These are phyloP conservation scores for Gossypium aridum DNA, from an alignment of 441 rosid genomes.

Conservation along the genomic window DNA sequence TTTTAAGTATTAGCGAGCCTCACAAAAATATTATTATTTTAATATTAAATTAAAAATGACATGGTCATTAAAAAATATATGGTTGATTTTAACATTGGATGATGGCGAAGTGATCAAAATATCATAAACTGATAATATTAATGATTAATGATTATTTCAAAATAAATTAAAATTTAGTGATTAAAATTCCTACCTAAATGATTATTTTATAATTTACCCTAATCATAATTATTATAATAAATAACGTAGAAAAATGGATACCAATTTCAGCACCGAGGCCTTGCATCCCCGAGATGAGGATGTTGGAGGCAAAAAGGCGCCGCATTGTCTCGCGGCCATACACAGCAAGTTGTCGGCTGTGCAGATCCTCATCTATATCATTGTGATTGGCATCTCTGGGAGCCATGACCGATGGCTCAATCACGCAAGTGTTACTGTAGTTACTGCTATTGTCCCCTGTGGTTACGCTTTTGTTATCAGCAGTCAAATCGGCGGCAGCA, in stretches of 20 bases:
- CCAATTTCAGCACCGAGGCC: slow-evolving; percentile 98
- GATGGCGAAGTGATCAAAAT: too few relatives aligned
- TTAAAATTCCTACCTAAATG: too few relatives aligned
- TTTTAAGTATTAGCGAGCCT: too few relatives aligned
- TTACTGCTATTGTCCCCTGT: slow-evolving; percentile 12
- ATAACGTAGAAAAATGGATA: slow-evolving; percentile 11
- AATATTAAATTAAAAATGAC: too few relatives aligned
- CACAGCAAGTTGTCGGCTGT: slow-evolving; percentile 94
- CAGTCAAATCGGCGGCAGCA: slow-evolving; percentile 22
- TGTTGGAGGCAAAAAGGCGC: slow-evolving; percentile 70
- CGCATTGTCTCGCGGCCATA: slow-evolving; percentile 97
- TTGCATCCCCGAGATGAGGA: slow-evolving; percentile 82
- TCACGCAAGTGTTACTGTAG: slow-evolving; percentile 9
- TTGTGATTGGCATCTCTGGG: slow-evolving; percentile 37
- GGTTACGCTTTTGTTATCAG: slow-evolving; percentile 9
- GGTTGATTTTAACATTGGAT: too few relatives aligned
- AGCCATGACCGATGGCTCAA: slow-evolving; percentile 37
- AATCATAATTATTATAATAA: not conserved
- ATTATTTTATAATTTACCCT: too few relatives aligned
- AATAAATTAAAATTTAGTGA: too few relatives aligned
- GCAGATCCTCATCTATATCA: slow-evolving; percentile 93
- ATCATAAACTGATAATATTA: too few relatives aligned
- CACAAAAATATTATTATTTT: too few relatives aligned
- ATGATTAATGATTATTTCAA: too few relatives aligned
- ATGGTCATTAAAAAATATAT: too few relatives aligned